Conservation (phyloP, 306 rosid species). For the Cicer yamashitae region DNA sequence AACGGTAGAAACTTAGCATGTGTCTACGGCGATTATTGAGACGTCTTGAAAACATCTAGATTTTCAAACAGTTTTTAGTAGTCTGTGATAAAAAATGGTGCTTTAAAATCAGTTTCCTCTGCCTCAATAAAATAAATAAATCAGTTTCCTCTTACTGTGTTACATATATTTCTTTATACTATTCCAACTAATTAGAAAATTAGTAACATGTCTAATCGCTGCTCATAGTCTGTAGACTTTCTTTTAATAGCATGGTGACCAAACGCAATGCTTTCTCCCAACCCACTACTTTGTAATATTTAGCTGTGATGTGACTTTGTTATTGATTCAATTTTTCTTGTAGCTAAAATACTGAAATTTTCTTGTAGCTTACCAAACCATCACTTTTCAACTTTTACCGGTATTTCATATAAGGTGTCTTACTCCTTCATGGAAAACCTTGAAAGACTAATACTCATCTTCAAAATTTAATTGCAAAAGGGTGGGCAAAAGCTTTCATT, state of each 20-base stretch:
- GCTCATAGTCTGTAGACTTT: not conserved
- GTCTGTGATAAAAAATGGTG: not conserved
- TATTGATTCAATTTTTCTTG: constrained; percentile 10
- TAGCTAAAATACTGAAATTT: constrained; percentile 21
- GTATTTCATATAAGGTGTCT: not conserved
- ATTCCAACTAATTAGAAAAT: not conserved
- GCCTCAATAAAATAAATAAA: too few species aligned
- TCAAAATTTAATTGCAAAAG: constrained; percentile 9
- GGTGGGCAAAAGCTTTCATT: constrained; percentile 37
- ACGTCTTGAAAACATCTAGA: constrained; percentile 16
- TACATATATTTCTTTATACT: not conserved
- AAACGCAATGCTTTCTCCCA: constrained; percentile 1
- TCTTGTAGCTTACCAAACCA: not conserved
- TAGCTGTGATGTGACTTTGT: not conserved
- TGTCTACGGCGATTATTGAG: not conserved
- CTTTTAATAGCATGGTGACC: not conserved
- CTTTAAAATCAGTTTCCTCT: not conserved
- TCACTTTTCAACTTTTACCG: not conserved
- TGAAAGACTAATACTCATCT: not conserved
- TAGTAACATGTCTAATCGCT: not conserved
- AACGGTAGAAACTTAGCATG: not conserved
- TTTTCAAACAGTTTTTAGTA: not conserved
- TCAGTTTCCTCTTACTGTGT: too few species aligned
- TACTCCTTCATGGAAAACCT: not conserved
- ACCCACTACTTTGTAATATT: not conserved